phyloP scores from a whole-genome alignment of 2,329 filamentous ascomycete species.

The Hirsutella rhossiliensis region DNA sequence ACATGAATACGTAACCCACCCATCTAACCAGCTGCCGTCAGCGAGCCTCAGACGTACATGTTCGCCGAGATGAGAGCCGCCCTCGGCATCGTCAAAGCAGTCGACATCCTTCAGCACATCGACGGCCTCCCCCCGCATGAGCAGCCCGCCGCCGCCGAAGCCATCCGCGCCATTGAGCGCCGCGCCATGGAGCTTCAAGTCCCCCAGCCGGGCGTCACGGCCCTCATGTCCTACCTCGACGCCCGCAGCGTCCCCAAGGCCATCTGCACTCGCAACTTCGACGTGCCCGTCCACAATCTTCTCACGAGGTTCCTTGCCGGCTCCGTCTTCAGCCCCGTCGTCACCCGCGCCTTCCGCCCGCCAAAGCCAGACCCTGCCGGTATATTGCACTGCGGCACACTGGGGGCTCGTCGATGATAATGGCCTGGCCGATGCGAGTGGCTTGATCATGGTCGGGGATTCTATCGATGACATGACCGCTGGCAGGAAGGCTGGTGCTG shows the following conservation, averaged over 20 bases:
- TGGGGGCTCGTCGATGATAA: constrained; percentile 49
- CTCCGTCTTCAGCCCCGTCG: constrained; percentile 61
- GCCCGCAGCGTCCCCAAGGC: constrained; percentile 55
- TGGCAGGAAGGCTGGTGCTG: constrained; percentile 69
- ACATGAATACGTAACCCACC: background rate
- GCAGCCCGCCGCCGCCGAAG: constrained; percentile 54
- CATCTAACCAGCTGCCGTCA: constrained; percentile 22
- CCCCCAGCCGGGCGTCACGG: constrained; percentile 67
- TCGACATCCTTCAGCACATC: constrained; percentile 86
- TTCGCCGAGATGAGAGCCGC: constrained; percentile 73
- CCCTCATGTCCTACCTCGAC: constrained; percentile 77
- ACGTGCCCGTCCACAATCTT: constrained; percentile 62
- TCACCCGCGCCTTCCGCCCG: constrained; percentile 72
- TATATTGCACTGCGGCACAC: constrained; percentile 60
- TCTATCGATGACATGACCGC: constrained; percentile 90
- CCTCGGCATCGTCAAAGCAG: constrained; percentile 57
- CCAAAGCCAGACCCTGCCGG: constrained; percentile 85
- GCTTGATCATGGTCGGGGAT: constrained; percentile 58
- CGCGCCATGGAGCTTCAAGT: constrained; percentile 67
- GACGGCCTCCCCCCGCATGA: constrained; percentile 51
- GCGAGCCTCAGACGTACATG: constrained; percentile 91
- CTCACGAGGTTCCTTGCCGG: constrained; percentile 61
- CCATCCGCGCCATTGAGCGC: constrained; percentile 70
- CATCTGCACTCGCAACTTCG: constrained; percentile 92
- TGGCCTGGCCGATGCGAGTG: constrained; percentile 27